Percentiles rank a stretch among this genome's conserved stretches.
Evolutionary conservation across 257 asterid species (phyloP).

Genomic region (Mentha longifolia): DNA sequence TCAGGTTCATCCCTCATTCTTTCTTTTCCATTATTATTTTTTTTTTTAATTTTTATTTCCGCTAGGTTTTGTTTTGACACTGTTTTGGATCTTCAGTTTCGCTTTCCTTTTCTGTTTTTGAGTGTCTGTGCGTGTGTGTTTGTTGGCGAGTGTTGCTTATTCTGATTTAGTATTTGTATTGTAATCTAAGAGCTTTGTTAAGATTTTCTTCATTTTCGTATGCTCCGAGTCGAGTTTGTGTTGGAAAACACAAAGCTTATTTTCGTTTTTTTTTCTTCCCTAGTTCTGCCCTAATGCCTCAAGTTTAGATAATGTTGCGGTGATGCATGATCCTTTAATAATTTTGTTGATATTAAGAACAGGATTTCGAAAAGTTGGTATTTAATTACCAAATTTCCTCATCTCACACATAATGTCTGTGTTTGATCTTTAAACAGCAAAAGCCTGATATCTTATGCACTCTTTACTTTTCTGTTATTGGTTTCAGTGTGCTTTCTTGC

Average conservation of each 20-base stretch:
- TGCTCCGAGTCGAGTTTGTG: too few species aligned
- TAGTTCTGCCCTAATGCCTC: background rate
- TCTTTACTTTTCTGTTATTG: background rate
- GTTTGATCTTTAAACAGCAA: background rate
- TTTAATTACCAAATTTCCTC: background rate
- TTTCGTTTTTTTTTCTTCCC: background rate
- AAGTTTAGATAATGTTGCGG: too few species aligned
- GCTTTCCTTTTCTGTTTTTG: background rate
- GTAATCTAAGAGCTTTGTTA: background rate
- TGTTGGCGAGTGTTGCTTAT: background rate
- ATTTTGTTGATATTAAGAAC: background rate
- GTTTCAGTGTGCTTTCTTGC: background rate
- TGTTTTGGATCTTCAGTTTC: background rate
- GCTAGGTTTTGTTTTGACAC: background rate
- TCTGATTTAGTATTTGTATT: background rate
- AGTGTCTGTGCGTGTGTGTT: background rate
- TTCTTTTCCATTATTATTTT: background rate
- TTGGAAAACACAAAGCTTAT: too few species aligned
- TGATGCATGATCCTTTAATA: background rate
- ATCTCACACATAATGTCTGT: background rate
- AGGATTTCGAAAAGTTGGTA: background rate
- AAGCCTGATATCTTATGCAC: background rate
- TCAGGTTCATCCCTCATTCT: conserved; percentile 50
- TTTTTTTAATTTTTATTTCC: too few species aligned
- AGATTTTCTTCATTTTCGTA: background rate